Evolutionary conservation across 352 stramenopile species (phyloP).

Genomic region (Phytopythium oedochilum): DNA sequence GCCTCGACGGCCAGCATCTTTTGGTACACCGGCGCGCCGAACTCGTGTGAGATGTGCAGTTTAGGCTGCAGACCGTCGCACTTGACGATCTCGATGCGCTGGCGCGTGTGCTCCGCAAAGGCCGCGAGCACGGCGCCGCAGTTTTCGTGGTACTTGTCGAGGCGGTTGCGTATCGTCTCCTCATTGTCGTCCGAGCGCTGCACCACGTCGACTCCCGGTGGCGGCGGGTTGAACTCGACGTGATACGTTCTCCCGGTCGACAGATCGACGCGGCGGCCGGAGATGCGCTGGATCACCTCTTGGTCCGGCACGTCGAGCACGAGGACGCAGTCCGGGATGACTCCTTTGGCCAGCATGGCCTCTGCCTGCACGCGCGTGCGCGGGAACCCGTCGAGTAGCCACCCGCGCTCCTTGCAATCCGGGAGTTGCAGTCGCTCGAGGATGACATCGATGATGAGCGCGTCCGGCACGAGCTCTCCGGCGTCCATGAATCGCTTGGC

Average conservation of each 20-base stretch:
- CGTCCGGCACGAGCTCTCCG: constrained; percentile 89
- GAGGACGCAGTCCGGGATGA: constrained; percentile 85
- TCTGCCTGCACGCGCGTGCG: constrained; percentile 85
- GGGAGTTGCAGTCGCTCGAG: constrained; percentile 71
- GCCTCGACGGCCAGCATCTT: constrained; percentile 33
- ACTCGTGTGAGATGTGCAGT: constrained; percentile 32
- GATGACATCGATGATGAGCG: constrained; percentile 89
- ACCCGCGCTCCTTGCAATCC: constrained; percentile 85
- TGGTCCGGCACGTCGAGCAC: constrained; percentile 94
- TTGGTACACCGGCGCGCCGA: constrained; percentile 45
- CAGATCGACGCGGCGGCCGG: constrained; percentile 93
- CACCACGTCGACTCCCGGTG: constrained; percentile 50
- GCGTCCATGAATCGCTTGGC: constrained; percentile 90
- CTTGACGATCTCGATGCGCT: constrained; percentile 42
- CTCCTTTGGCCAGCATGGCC: constrained; percentile 62
- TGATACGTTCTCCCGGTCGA: constrained; percentile 94
- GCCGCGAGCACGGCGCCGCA: constrained; percentile 36
- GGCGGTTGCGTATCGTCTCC: constrained; percentile 85
- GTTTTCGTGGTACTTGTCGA: constrained; percentile 82
- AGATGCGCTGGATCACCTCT: constrained; percentile 94
- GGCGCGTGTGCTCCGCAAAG: constrained; percentile 25
- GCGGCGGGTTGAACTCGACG: constrained; percentile 93
- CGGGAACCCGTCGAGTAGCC: constrained; percentile 93
- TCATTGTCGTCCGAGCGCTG: constrained; percentile 92
- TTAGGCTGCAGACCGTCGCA: constrained; percentile 53